Percentiles rank a stretch among this genome's conserved stretches.
Conservation (phyloP, 2,329 filamentous ascomycete species). For the Penicillium aurantiogriseum region DNA sequence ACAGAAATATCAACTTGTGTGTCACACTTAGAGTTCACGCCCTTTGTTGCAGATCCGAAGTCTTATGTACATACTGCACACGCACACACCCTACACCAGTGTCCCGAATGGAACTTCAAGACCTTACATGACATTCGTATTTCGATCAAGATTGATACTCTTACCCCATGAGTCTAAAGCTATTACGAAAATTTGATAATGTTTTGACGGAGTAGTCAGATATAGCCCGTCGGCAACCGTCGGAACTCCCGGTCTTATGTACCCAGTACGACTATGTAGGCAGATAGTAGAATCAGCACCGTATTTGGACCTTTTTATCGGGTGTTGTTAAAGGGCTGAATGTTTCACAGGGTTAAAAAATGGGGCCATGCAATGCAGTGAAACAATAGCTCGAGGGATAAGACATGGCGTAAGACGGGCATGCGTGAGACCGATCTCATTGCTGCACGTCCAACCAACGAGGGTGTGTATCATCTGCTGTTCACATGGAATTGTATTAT, state of each 20-base stretch:
- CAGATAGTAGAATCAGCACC: background rate
- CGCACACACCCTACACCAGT: background rate
- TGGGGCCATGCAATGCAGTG: conserved; percentile 1
- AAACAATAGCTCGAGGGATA: background rate
- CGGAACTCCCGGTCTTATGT: background rate
- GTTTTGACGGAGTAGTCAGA: background rate
- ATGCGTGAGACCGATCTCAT: background rate
- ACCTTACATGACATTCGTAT: background rate
- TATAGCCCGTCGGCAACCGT: conserved; percentile 5
- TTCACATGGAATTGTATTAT: too few relatives aligned
- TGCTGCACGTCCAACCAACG: background rate
- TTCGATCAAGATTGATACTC: background rate
- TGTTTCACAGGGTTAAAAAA: background rate
- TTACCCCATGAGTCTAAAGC: background rate
- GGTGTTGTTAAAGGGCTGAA: background rate
- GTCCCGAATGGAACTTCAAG: background rate
- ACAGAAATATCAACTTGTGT: background rate
- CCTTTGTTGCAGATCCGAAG: background rate
- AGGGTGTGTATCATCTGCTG: background rate
- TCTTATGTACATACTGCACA: background rate
- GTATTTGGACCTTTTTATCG: background rate
- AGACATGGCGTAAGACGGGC: background rate
- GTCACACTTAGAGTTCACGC: conserved; percentile 8
- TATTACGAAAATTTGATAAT: background rate
- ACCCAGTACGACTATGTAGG: background rate